phyloP scores from a whole-genome alignment of 2,329 filamentous ascomycete species.

The Chalaropsis ovoidea region DNA sequence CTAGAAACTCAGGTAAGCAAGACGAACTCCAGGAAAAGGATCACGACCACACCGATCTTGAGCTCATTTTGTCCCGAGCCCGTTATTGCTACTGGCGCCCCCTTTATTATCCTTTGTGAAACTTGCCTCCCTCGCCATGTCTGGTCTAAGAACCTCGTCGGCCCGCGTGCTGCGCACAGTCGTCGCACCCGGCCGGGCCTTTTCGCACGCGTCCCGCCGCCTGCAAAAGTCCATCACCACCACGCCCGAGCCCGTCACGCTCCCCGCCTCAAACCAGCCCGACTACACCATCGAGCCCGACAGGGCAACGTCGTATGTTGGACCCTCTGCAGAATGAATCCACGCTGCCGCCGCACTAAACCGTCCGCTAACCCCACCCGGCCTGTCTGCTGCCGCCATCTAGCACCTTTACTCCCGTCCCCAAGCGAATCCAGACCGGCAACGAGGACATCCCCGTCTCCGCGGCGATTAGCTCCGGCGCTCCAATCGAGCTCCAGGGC shows the following conservation, averaged over 20 bases:
- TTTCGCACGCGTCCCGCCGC: conserved; percentile 39
- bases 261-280: conserved; percentile 52
- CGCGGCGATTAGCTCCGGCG: conserved; percentile 80
- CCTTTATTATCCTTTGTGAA: no score
- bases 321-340: background rate
- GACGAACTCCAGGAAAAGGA: conserved; percentile 14
- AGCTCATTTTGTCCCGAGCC: no score
- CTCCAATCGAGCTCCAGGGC: conserved; percentile 86
- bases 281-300: conserved; percentile 75
- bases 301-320: conserved; percentile 73
- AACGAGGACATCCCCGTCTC: conserved; percentile 70
- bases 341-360: no score
- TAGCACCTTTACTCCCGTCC: conserved; percentile 84
- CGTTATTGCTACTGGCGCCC: no score
- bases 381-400: background rate
- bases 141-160: conserved; percentile 12
- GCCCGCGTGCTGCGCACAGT: conserved; percentile 6
- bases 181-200: conserved; percentile 29
- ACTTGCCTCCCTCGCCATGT: conserved; percentile 6
- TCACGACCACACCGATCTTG: conserved; percentile 1
- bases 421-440: conserved; percentile 80
- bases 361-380: background rate
- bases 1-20: background rate
- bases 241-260: conserved; percentile 34
- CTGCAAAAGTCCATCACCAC: conserved; percentile 39